Evolutionary conservation across 73 alveolate species (phyloP), one percentile per base, ranked within the genome.

Genomic region (Paramecium octaurelia): DNA sequence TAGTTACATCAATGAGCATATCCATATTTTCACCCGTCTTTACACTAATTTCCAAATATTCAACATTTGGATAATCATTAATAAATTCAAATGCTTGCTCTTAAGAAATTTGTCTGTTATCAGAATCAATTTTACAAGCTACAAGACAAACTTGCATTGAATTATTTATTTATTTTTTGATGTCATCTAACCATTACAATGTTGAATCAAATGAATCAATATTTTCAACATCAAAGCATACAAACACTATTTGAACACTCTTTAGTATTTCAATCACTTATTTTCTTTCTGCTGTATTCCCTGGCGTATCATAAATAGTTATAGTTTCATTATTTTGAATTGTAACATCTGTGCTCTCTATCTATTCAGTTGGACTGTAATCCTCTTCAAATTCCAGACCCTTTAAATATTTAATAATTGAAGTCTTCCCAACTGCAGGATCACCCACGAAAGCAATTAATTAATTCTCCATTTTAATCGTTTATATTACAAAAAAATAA

Each of bases 21-120:
- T 80, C 91, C 57, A 43, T 31, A 44, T 46, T 46, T n/a, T 42
- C 43, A 10, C 57, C 91, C 9, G 70, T 42, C 9, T 20, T 27
- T 12, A 48, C 46, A 80, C 91, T 80, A 48, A 80, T 9, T 80
- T 80, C 91, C 12, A 80, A 20, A 80, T 80, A 80, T 80, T 80
- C 91, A 23, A 80, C 73, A 80, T 80, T 80, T 12, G 91, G 91
- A 48, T 80, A 80, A 31, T 80, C 70, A 80, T 80, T 80, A 8
- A 80, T 42, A 24, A 80, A 40, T 44, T 80, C 75, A 80, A 43
- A 34, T 27, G 57, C 73, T 46, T 80, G 8, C 10, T 80, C 91
- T 31, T 48, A 31, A 24, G 70, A 31, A 24, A 80, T 80, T 8
- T 42, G 6, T 44, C 91, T 80, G 46, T 80, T 42, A 40, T 80